Conservation (phyloP, 2,329 filamentous ascomycete genomes). For the Phaeomoniella chlamydospora region DNA sequence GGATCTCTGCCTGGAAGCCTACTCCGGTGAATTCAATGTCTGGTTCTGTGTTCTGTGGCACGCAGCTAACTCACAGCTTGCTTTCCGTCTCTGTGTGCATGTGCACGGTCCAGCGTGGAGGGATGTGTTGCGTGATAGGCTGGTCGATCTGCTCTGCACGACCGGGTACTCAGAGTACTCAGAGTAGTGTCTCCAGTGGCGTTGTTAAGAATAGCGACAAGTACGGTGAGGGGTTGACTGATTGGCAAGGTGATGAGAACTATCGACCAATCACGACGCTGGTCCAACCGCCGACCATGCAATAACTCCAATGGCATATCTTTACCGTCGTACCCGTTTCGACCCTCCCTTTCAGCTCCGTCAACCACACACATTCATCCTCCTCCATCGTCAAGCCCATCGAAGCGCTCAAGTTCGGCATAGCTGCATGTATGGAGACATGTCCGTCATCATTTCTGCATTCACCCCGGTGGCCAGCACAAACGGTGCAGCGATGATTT, state of each 20-base stretch:
- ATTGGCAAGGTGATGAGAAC: neutral
- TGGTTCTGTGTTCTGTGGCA: too few relatives aligned
- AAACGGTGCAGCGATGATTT: neutral
- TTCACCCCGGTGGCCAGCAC: neutral
- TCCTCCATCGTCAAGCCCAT: neutral
- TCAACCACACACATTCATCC: neutral
- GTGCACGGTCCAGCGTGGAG: too few relatives aligned
- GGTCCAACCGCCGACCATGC: neutral
- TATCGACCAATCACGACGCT: neutral
- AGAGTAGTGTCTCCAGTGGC: too few relatives aligned
- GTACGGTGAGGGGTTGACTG: neutral
- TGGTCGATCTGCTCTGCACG: too few relatives aligned
- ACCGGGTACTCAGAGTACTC: too few relatives aligned
- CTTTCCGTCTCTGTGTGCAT: too few relatives aligned
- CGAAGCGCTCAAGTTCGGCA: slow-evolving; percentile 1
- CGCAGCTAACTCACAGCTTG: too few relatives aligned
- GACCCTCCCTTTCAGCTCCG: neutral
- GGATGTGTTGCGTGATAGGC: too few relatives aligned
- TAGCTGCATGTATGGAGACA: slow-evolving; percentile 1
- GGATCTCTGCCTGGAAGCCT: too few relatives aligned
- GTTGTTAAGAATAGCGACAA: neutral
- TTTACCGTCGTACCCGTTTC: neutral
- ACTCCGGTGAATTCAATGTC: too few relatives aligned
- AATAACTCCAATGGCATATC: neutral
- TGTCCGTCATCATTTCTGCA: slow-evolving; percentile 1